A percentile compares a stretch with the other conserved stretches of the same genome.
phyloP scores from a whole-genome alignment of 1,284 basidiomycete species.

The Sphagnurus paluster region DNA sequence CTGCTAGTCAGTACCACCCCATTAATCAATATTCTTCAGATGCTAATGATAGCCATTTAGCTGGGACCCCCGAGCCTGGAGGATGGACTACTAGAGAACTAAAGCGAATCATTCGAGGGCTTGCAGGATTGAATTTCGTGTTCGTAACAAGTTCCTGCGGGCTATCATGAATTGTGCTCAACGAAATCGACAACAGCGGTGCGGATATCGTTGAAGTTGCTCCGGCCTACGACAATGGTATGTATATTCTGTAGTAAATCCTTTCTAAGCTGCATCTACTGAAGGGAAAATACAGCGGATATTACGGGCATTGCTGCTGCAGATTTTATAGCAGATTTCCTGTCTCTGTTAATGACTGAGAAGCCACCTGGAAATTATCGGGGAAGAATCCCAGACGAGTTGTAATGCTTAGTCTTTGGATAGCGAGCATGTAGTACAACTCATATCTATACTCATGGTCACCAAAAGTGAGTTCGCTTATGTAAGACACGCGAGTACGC shows the following conservation, averaged over 20 bases:
- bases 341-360: slow-evolving; percentile 57
- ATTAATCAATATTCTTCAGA: not conserved
- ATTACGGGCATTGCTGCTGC: slow-evolving; percentile 73
- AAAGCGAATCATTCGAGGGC: slow-evolving; percentile 75
- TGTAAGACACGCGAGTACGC: too few relatives aligned
- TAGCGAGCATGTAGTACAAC: not conserved
- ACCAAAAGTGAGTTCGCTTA: too few relatives aligned
- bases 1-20: slow-evolving; percentile 58
- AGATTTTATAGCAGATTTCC: slow-evolving; percentile 69
- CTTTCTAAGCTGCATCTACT: not conserved
- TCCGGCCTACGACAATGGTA: slow-evolving; percentile 75
- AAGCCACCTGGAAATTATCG: slow-evolving; percentile 25
- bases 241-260: slow-evolving; percentile 10
- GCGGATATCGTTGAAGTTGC: slow-evolving; percentile 82
- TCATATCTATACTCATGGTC: too few relatives aligned
- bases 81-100: slow-evolving; percentile 83
- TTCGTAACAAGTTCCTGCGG: slow-evolving; percentile 34
- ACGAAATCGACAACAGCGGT: slow-evolving; percentile 40
- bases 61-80: slow-evolving; percentile 83
- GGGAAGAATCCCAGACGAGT: slow-evolving; percentile 11
- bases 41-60: slow-evolving; percentile 31
- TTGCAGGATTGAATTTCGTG: slow-evolving; percentile 79
- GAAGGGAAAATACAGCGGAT: slow-evolving; percentile 48
- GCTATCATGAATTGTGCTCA: not conserved
- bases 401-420: slow-evolving; percentile 1